Conservation (phyloP, 257 asterid genomes). For the Solanum chiquidenum region DNA sequence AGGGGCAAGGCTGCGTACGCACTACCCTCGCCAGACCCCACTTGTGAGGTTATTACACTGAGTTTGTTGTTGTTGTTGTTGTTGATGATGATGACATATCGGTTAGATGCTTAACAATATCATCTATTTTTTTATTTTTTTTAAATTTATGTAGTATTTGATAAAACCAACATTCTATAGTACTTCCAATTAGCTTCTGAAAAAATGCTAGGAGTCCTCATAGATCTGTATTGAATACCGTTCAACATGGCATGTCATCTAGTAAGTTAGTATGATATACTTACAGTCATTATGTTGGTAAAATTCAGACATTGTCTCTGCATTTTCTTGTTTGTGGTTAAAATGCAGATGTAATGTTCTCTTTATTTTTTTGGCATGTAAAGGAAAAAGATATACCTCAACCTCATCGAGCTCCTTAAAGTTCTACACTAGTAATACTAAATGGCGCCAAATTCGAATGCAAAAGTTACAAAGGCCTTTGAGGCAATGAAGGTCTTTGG, state of each 20-base stretch:
- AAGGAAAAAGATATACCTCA: not conserved
- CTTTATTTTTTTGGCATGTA: not conserved
- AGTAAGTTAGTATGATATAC: not conserved
- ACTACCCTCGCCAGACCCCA: not conserved
- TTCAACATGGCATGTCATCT: not conserved
- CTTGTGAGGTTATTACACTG: not conserved
- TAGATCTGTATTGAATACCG: not conserved
- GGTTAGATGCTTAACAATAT: not conserved
- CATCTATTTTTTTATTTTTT: no score
- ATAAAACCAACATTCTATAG: not conserved
- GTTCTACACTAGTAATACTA: not conserved
- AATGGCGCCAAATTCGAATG: slow-evolving; percentile 12
- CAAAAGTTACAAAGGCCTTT: slow-evolving; percentile 14
- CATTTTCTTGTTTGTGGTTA: not conserved
- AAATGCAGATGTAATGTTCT: not conserved
- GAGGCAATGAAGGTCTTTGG: slow-evolving; percentile 31
- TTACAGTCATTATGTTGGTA: not conserved
- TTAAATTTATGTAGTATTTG: not conserved
- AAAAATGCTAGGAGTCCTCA: not conserved
- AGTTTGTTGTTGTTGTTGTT: not conserved
- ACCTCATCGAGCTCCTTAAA: not conserved
- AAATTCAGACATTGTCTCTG: not conserved
- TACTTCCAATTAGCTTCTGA: not conserved
- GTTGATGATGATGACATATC: not conserved
- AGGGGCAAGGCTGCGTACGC: not conserved